These are phyloP conservation scores for Helenozyma rhizophorensis DNA, from an alignment of 805 yeast species.

Conservation along the genomic window DNA sequence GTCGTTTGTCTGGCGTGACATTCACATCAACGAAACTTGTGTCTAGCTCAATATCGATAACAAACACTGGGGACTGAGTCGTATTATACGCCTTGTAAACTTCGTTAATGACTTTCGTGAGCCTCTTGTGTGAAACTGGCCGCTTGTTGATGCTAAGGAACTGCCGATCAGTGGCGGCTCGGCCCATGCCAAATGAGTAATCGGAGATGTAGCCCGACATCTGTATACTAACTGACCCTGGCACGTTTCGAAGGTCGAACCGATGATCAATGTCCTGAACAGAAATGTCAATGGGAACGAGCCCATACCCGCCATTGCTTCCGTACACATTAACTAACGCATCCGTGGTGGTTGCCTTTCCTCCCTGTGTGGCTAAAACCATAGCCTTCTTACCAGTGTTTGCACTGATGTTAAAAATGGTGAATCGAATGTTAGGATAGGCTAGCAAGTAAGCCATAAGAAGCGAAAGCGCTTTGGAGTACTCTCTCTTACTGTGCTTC, in stretches of 20 bases:
- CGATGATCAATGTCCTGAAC: conserved; percentile 29
- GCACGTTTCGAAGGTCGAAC: conserved; percentile 17
- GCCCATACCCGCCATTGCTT: conserved; percentile 53
- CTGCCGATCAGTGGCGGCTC: conserved; percentile 73
- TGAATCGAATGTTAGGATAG: conserved; percentile 51
- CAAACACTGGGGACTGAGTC: conserved; percentile 67
- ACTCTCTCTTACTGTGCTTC: conserved; percentile 67
- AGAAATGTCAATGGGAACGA: conserved; percentile 45
- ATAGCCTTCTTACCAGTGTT: conserved; percentile 42
- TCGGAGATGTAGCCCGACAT: conserved; percentile 64
- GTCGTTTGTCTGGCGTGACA: conserved; percentile 87
- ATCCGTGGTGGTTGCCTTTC: conserved; percentile 35
- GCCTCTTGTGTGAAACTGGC: conserved; percentile 58
- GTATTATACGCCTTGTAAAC: conserved; percentile 67
- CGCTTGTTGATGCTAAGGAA: conserved; percentile 67
- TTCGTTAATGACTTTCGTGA: conserved; percentile 64
- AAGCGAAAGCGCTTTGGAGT: conserved; percentile 57
- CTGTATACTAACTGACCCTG: conserved; percentile 3
- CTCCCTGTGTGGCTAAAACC: conserved; percentile 58
- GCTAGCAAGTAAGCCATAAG: conserved; percentile 69
- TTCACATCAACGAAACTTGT: conserved; percentile 68
- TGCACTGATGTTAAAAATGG: conserved; percentile 50
- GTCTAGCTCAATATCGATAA: conserved; percentile 55
- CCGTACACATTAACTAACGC: conserved; percentile 73
- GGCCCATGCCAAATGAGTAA: conserved; percentile 66